These are phyloP conservation scores for Coprinellus micaceus DNA, from an alignment of 768 basidiomycete genomes.

Conservation along the genomic window DNA sequence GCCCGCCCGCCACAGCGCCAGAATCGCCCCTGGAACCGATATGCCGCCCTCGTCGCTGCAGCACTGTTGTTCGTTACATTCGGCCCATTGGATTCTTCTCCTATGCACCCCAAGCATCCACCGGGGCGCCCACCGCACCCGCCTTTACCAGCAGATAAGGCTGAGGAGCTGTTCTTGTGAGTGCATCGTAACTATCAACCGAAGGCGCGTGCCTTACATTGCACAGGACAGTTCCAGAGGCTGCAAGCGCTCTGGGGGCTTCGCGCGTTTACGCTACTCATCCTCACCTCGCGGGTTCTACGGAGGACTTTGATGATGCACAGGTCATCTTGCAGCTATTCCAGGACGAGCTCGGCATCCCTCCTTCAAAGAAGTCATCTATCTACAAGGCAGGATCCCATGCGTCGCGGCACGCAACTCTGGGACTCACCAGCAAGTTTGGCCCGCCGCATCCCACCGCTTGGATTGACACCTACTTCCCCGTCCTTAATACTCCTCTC, in stretches of 20 bases:
- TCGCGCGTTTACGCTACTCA: conserved; percentile 61
- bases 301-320: conserved; percentile 60
- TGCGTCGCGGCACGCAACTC: conserved; percentile 64
- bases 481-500: conserved; percentile 76
- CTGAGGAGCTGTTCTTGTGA: conserved; percentile 32
- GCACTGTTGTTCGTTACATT: neutral
- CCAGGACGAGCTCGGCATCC: conserved; percentile 59
- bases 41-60: neutral
- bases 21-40: neutral
- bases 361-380: conserved; percentile 40
- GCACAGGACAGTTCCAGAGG: conserved; percentile 46
- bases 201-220: neutral
- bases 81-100: neutral
- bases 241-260: conserved; percentile 52
- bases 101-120: neutral
- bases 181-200: neutral
- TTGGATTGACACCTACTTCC: conserved; percentile 89
- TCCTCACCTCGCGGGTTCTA: conserved; percentile 70
- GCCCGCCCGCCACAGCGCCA: too few relatives aligned
- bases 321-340: conserved; percentile 64
- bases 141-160: conserved; percentile 19
- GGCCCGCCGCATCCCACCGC: conserved; percentile 44
- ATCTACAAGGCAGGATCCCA: conserved; percentile 69
- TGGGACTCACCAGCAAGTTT: conserved; percentile 43
- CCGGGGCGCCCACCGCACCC: neutral